Percentiles rank a stretch among this genome's conserved stretches.
Conservation (phyloP, 2,329 filamentous ascomycete species). For the Xylaria multiplex region DNA sequence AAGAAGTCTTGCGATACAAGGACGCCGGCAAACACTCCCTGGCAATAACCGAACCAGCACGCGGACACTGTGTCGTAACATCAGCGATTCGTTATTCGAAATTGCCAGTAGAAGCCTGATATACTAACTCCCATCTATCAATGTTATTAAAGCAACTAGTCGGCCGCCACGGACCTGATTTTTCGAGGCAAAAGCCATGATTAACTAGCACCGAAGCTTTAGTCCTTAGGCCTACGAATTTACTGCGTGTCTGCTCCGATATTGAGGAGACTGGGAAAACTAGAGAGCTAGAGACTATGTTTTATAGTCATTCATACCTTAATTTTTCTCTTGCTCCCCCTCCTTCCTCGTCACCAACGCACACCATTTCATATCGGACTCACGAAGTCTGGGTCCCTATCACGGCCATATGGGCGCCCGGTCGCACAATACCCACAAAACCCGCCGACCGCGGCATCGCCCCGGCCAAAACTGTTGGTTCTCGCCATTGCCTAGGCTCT, state of each 20-base stretch:
- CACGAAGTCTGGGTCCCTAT: slow-evolving; percentile 19
- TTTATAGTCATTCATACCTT: slow-evolving; percentile 7
- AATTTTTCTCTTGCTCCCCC: not conserved
- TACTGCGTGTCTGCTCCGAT: slow-evolving; percentile 3
- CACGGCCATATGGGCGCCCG: slow-evolving; percentile 1
- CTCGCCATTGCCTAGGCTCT: slow-evolving; percentile 10
- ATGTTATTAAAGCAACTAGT: slow-evolving; percentile 46
- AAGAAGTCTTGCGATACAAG: slow-evolving; percentile 55
- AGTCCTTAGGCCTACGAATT: slow-evolving; percentile 1
- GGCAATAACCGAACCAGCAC: slow-evolving; percentile 49
- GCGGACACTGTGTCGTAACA: slow-evolving; percentile 41
- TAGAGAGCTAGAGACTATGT: not conserved
- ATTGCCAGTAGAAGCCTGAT: slow-evolving; percentile 40
- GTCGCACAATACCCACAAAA: slow-evolving; percentile 26
- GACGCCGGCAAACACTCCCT: slow-evolving; percentile 56
- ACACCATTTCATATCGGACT: slow-evolving; percentile 17
- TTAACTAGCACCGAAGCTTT: slow-evolving; percentile 1
- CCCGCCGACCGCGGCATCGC: slow-evolving; percentile 28
- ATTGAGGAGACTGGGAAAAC: not conserved
- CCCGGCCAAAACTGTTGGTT: slow-evolving; percentile 18
- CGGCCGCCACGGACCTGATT: slow-evolving; percentile 31
- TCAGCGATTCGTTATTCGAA: slow-evolving; percentile 2
- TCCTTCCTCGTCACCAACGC: slow-evolving; percentile 2
- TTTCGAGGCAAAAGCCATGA: slow-evolving; percentile 22
- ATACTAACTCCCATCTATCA: slow-evolving; percentile 47